These are phyloP conservation scores for Talaromyces sp. DNA, from an alignment of 2,329 filamentous ascomycete species.

Conservation along the genomic window DNA sequence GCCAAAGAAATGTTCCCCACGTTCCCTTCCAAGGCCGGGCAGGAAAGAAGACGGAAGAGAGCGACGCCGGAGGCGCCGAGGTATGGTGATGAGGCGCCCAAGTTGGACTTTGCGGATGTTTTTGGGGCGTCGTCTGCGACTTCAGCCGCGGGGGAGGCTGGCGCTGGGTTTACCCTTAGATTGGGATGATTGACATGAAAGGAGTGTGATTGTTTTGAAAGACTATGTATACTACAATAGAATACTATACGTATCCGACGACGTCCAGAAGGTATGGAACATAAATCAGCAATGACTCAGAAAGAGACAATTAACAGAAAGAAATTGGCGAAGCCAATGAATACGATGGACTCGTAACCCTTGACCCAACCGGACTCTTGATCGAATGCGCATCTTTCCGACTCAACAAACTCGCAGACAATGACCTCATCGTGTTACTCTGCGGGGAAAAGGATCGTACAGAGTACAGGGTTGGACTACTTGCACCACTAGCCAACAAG, in stretches of 20 bases:
- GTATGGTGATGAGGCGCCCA: conserved; percentile 65
- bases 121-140: conserved; percentile 62
- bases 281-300: background rate
- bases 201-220: background rate
- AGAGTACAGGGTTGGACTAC: background rate
- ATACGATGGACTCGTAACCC: conserved; percentile 9
- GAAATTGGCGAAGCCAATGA: conserved; percentile 11
- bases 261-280: background rate
- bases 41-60: conserved; percentile 71
- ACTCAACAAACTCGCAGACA: conserved; percentile 6
- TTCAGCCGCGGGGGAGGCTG: conserved; percentile 50
- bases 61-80: conserved; percentile 80
- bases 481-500: background rate
- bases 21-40: conserved; percentile 90
- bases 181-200: conserved; percentile 44
- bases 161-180: conserved; percentile 57
- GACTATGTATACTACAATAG: background rate
- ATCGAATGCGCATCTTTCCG: background rate
- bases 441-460: background rate
- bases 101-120: conserved; percentile 65
- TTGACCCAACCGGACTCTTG: conserved; percentile 3
- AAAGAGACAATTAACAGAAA: conserved; percentile 3
- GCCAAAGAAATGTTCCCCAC: conserved; percentile 91
- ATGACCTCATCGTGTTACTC: background rate
- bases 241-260: background rate